Evolutionary conservation across 2,329 filamentous ascomycete species (phyloP).

Genomic region (Cercospora canescens): DNA sequence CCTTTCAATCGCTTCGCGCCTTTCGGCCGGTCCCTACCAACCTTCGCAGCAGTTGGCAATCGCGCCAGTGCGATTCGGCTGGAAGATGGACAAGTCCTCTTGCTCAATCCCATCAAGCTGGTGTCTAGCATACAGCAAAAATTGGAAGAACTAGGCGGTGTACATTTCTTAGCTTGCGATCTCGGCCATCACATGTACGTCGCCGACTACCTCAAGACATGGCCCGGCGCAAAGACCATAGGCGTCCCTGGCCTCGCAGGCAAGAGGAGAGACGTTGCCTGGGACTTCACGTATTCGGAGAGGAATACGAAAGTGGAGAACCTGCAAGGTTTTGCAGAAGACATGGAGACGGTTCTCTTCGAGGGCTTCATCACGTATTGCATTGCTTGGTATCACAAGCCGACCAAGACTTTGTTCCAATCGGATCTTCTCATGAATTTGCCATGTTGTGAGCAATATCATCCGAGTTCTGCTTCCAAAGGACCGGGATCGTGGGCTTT

Average conservation of each 20-base stretch:
- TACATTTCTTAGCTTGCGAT: slow-evolving; percentile 18
- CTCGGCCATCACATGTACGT: slow-evolving; percentile 22
- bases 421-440: slow-evolving; percentile 20
- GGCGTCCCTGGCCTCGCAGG: slow-evolving; percentile 12
- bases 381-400: slow-evolving; percentile 20
- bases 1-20: slow-evolving; percentile 21
- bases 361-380: slow-evolving; percentile 22
- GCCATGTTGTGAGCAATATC: slow-evolving; percentile 13
- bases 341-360: slow-evolving; percentile 18
- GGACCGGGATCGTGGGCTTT: slow-evolving; percentile 11
- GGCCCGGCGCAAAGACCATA: slow-evolving; percentile 19
- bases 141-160: slow-evolving; percentile 14
- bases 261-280: slow-evolving; percentile 17
- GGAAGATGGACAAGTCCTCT: slow-evolving; percentile 8
- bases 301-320: slow-evolving; percentile 6
- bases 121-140: slow-evolving; percentile 9
- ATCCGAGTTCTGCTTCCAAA: slow-evolving; percentile 3
- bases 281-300: slow-evolving; percentile 17
- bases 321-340: slow-evolving; percentile 2
- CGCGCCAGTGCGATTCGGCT: slow-evolving; percentile 18
- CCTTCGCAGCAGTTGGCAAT: slow-evolving; percentile 20
- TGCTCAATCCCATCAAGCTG: slow-evolving; percentile 19
- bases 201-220: slow-evolving; percentile 10
- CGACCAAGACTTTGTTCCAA: slow-evolving; percentile 15
- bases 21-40: slow-evolving; percentile 16